Evolutionary conservation across 257 asterid species (phyloP).

Genomic region (Solanum bukasovii): DNA sequence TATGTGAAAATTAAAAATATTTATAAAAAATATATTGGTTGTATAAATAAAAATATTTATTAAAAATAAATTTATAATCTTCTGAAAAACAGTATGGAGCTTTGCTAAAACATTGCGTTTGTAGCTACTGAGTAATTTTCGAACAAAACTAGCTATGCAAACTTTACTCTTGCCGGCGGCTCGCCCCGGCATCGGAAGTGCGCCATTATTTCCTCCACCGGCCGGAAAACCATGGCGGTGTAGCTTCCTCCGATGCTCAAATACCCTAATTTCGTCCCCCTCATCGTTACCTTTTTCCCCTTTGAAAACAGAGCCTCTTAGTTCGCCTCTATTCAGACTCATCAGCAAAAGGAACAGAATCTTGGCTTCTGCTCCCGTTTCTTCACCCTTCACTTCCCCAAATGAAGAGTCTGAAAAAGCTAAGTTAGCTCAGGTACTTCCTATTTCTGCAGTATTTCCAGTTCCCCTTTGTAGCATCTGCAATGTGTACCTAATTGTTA

Average conservation of each 20-base stretch:
- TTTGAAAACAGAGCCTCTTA: conserved; percentile 18
- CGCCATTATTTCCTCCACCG: conserved; percentile 22
- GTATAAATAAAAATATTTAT: neutral
- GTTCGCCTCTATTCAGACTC: conserved; percentile 26
- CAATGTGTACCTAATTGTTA: neutral
- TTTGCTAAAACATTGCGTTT: neutral
- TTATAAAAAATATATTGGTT: neutral
- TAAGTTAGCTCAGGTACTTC: conserved; percentile 78
- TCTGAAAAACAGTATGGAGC: neutral
- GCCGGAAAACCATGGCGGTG: conserved; percentile 5
- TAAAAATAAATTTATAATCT: neutral
- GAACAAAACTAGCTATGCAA: conserved; percentile 42
- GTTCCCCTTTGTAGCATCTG: neutral
- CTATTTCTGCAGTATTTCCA: neutral
- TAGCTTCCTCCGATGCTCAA: conserved; percentile 2
- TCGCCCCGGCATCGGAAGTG: conserved; percentile 42
- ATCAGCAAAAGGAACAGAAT: conserved; percentile 9
- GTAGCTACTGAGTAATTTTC: neutral
- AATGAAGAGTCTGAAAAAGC: conserved; percentile 65
- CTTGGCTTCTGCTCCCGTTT: conserved; percentile 30
- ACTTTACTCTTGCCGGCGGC: conserved; percentile 70
- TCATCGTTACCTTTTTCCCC: conserved; percentile 29
- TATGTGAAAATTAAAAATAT: neutral
- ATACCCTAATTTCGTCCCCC: conserved; percentile 8
- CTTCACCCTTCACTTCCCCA: conserved; percentile 39